Percentiles rank a stretch among this genome's conserved stretches.
These are phyloP conservation scores for Botryosphaeria dothidea DNA, from an alignment of 2,329 filamentous ascomycete genomes.

Conservation along the genomic window DNA sequence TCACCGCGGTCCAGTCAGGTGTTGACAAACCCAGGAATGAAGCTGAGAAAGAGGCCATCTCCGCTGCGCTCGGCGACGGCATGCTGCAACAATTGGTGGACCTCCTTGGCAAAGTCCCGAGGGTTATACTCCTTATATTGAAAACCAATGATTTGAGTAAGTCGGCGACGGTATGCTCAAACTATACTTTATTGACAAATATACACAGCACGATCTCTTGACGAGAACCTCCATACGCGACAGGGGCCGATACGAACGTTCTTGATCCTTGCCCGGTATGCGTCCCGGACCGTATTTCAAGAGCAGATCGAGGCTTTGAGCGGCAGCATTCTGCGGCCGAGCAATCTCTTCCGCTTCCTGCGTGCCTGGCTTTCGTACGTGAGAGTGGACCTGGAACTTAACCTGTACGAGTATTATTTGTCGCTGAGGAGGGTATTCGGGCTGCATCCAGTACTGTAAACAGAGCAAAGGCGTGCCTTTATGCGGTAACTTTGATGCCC, in stretches of 20 bases:
- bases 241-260: conserved; percentile 63
- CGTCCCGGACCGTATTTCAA: conserved; percentile 62
- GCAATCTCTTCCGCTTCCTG: conserved; percentile 54
- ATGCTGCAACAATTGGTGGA: conserved; percentile 86
- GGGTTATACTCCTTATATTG: conserved; percentile 90
- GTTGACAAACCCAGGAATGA: conserved; percentile 63
- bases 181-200: not conserved
- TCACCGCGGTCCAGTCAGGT: conserved; percentile 66
- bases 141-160: conserved; percentile 94
- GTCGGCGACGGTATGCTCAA: conserved; percentile 25
- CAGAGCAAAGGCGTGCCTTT: not conserved
- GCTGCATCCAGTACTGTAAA: conserved; percentile 31
- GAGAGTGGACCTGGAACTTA: conserved; percentile 59
- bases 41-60: conserved; percentile 85
- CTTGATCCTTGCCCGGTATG: conserved; percentile 65
- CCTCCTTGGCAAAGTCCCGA: conserved; percentile 82
- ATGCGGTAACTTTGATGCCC: not conserved
- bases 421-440: conserved; percentile 53
- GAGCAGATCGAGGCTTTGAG: conserved; percentile 59
- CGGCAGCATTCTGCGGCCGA: conserved; percentile 52
- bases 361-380: conserved; percentile 55
- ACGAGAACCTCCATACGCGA: conserved; percentile 82
- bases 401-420: conserved; percentile 60
- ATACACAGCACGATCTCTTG: conserved; percentile 73
- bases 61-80: conserved; percentile 79